phyloP scores from a whole-genome alignment of 2,329 filamentous ascomycete species.

The Bipolaris bicolor region DNA sequence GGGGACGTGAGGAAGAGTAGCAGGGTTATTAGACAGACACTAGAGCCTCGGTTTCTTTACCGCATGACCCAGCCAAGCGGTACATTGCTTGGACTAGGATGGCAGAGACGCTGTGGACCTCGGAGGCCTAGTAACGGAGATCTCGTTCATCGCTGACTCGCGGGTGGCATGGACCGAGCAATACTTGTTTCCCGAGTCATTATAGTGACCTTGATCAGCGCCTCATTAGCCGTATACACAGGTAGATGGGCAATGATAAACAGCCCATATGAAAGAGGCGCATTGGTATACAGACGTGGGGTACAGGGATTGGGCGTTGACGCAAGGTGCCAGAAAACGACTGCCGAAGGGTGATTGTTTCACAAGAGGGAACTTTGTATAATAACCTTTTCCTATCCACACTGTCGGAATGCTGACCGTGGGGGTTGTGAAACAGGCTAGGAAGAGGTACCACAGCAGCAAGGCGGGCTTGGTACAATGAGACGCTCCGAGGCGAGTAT shows the following conservation, averaged over 20 bases:
- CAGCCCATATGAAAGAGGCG: not conserved
- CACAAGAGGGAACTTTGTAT: not conserved
- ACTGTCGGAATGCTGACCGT: not conserved
- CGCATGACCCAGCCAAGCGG: not conserved
- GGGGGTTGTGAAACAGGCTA: not conserved
- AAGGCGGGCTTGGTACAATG: not conserved
- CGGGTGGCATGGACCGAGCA: constrained; percentile 4
- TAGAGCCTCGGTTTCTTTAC: constrained; percentile 3
- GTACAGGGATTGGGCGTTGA: not conserved
- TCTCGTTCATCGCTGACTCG: constrained; percentile 15
- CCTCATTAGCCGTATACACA: not conserved
- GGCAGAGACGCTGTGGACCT: not conserved
- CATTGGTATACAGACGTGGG: not conserved
- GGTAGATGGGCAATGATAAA: not conserved
- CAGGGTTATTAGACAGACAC: not conserved
- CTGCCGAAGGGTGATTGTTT: not conserved
- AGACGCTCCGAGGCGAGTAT: no score
- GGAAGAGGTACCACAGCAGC: not conserved
- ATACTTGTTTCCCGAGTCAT: constrained; percentile 9
- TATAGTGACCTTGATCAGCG: not conserved
- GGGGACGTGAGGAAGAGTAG: not conserved
- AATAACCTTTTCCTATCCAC: not conserved
- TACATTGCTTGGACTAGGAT: not conserved
- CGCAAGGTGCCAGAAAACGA: not conserved
- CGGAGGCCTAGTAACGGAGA: not conserved